Conservation (phyloP, 2,329 filamentous ascomycete genomes). For the Aureobasidium sp. region DNA sequence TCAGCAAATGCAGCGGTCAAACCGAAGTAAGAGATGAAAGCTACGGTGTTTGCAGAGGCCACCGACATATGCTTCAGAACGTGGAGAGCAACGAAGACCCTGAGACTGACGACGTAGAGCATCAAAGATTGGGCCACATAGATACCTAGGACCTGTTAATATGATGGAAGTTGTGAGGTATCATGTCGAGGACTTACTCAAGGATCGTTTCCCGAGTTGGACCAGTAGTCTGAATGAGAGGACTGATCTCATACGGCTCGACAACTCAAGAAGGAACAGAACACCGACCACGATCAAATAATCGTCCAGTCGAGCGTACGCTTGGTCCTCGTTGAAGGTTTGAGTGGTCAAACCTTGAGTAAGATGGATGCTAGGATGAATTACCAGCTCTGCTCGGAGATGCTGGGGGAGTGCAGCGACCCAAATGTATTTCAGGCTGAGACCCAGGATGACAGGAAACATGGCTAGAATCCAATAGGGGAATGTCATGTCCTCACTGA, state of each 20-base stretch:
- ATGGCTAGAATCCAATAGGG: slow-evolving; percentile 20
- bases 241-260: slow-evolving; percentile 15
- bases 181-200: slow-evolving; percentile 20
- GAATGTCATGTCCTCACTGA: slow-evolving; percentile 20
- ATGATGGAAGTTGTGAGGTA: background rate
- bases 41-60: background rate
- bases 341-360: slow-evolving; percentile 18
- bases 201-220: slow-evolving; percentile 23
- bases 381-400: slow-evolving; percentile 21
- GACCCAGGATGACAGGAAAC: slow-evolving; percentile 16
- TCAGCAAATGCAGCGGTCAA: background rate
- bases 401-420: slow-evolving; percentile 22
- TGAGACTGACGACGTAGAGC: background rate
- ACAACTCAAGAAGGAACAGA: slow-evolving; percentile 22
- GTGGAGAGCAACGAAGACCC: background rate
- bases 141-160: background rate
- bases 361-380: slow-evolving; percentile 25
- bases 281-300: slow-evolving; percentile 25
- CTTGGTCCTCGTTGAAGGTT: slow-evolving; percentile 19
- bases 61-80: background rate
- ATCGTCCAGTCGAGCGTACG: slow-evolving; percentile 25
- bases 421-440: slow-evolving; percentile 25
- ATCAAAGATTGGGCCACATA: background rate
- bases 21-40: background rate
- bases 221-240: slow-evolving; percentile 24